A percentile compares a stretch with the other conserved stretches of the same genome.
These are phyloP conservation scores for Hymenoscyphus occultus DNA, from an alignment of 2,329 filamentous ascomycete genomes.

Conservation along the genomic window DNA sequence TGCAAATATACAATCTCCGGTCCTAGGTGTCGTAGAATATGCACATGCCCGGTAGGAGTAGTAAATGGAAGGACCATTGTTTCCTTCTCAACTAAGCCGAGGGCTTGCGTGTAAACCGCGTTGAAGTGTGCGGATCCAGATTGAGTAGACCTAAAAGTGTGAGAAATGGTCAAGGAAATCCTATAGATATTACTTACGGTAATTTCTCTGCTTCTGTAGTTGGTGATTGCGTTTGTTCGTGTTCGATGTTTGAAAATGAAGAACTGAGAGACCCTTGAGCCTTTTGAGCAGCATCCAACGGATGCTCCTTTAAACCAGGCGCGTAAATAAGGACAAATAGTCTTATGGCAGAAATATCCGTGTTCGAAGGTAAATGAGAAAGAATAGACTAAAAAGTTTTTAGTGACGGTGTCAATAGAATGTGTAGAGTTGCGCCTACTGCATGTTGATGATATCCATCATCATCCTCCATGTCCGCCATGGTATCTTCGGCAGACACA, in stretches of 20 bases:
- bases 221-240: conserved; percentile 67
- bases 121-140: conserved; percentile 63
- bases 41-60: conserved; percentile 74
- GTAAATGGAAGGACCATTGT: conserved; percentile 87
- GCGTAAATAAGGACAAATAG: conserved; percentile 89
- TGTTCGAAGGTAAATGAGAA: conserved; percentile 78
- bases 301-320: conserved; percentile 69
- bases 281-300: conserved; percentile 51
- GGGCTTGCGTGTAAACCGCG: conserved; percentile 75
- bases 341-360: conserved; percentile 69
- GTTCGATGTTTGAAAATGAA: conserved; percentile 83
- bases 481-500: conserved; percentile 71
- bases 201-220: conserved; percentile 61
- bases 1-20: conserved; percentile 87
- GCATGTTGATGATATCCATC: conserved; percentile 71
- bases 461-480: conserved; percentile 57
- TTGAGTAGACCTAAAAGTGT: conserved; percentile 43
- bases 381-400: conserved; percentile 65
- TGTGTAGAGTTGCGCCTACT: conserved; percentile 51
- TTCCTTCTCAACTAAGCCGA: conserved; percentile 76
- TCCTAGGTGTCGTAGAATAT: conserved; percentile 81
- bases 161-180: conserved; percentile 34
- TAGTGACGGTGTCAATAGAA: conserved; percentile 15
- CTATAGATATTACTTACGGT: conserved; percentile 43
- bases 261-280: conserved; percentile 67